These are phyloP conservation scores for Groenewaldozyma sp. DNA, from an alignment of 1,139 yeast species.

Conservation along the genomic window DNA sequence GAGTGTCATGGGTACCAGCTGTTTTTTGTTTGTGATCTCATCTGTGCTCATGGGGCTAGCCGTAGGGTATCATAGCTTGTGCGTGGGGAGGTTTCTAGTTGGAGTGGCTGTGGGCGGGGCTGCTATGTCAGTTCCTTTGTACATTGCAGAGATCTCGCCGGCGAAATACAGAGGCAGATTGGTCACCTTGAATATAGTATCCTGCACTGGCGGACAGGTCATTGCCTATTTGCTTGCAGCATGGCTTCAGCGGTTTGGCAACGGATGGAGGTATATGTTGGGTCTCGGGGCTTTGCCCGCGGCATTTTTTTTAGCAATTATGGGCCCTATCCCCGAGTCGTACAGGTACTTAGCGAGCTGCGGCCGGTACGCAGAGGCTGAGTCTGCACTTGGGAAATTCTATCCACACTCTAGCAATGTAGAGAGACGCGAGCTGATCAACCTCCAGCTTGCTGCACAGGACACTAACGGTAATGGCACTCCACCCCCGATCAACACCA, in stretches of 20 bases:
- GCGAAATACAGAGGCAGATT: conserved; percentile 79
- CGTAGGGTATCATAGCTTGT: conserved; percentile 22
- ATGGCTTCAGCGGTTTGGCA: conserved; percentile 60
- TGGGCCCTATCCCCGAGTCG: conserved; percentile 86
- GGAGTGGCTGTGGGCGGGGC: conserved; percentile 97
- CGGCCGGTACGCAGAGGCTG: conserved; percentile 57
- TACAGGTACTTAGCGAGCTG: conserved; percentile 80
- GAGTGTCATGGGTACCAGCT: conserved; percentile 30
- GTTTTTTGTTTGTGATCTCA: conserved; percentile 31
- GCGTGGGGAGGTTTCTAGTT: conserved; percentile 71
- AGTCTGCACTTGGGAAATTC: conserved; percentile 49
- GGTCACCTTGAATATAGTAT: conserved; percentile 49
- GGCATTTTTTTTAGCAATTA: conserved; percentile 60
- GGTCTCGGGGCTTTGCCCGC: conserved; percentile 89
- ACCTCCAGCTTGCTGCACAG: conserved; percentile 19
- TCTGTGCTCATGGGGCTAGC: conserved; percentile 33
- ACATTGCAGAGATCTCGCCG: conserved; percentile 88
- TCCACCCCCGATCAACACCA: background rate
- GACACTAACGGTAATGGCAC: conserved; percentile 14
- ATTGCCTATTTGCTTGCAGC: conserved; percentile 92
- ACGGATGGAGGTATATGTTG: conserved; percentile 92
- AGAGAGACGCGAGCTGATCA: conserved; percentile 20
- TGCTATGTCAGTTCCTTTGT: conserved; percentile 80
- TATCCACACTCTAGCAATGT: conserved; percentile 26
- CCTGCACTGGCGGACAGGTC: conserved; percentile 86